A percentile compares a stretch with the other conserved stretches of the same genome.
These are phyloP conservation scores for Fusarium beomiforme DNA, from an alignment of 2,329 filamentous ascomycete genomes.

Conservation along the genomic window DNA sequence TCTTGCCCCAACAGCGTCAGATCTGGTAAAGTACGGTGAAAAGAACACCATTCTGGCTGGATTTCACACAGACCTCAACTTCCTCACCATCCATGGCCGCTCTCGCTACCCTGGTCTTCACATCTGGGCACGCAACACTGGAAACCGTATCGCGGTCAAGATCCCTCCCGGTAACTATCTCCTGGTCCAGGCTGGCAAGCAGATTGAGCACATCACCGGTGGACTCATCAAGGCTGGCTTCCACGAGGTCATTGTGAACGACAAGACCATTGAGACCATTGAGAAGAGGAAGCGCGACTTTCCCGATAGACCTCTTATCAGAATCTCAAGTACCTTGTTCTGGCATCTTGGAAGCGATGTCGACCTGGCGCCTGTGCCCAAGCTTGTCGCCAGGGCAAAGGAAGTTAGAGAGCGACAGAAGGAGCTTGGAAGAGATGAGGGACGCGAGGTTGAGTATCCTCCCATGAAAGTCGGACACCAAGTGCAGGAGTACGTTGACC, in stretches of 20 bases:
- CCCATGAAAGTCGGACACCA: constrained; percentile 68
- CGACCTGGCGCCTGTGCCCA: constrained; percentile 62
- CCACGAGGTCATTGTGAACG: constrained; percentile 70
- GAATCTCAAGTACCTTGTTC: constrained; percentile 70
- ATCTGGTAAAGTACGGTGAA: constrained; percentile 62
- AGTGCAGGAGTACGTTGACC: constrained; percentile 61
- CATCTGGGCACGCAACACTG: constrained; percentile 72
- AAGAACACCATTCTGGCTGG: constrained; percentile 69
- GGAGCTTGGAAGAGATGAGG: constrained; percentile 63
- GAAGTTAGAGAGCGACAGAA: constrained; percentile 58
- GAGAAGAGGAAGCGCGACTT: constrained; percentile 52
- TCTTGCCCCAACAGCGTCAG: constrained; percentile 68
- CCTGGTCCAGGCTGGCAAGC: constrained; percentile 70
- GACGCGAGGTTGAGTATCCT: constrained; percentile 58
- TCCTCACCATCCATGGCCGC: constrained; percentile 71
- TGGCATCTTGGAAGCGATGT: constrained; percentile 69
- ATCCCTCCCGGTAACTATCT: constrained; percentile 68
- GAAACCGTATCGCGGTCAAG: constrained; percentile 65
- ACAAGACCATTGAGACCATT: constrained; percentile 60
- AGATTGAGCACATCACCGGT: constrained; percentile 69
- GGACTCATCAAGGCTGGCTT: constrained; percentile 70
- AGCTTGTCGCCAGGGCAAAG: constrained; percentile 56
- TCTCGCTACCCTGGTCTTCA: constrained; percentile 70
- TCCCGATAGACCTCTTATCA: constrained; percentile 62
- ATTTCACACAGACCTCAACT: constrained; percentile 73